These are phyloP conservation scores for Zopfochytrium polystomum DNA, from an alignment of 371 early-diverging fungal species.

Conservation along the genomic window DNA sequence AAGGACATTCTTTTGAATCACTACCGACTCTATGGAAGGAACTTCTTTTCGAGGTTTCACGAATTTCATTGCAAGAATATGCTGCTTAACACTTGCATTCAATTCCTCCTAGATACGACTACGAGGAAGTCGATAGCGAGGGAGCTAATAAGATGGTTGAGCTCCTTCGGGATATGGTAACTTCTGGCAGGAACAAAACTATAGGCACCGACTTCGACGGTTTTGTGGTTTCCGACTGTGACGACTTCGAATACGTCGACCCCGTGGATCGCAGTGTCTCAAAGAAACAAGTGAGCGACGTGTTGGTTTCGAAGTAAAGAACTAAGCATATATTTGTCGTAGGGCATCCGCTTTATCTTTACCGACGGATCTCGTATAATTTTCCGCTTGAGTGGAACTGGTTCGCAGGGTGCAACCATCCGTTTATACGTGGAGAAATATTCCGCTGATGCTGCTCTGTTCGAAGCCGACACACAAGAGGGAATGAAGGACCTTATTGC, in stretches of 20 bases:
- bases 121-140: slow-evolving; percentile 88
- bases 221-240: slow-evolving; percentile 68
- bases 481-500: slow-evolving; percentile 88
- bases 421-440: slow-evolving; percentile 95
- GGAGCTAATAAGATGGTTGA: slow-evolving; percentile 77
- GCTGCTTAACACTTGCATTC: background rate
- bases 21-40: slow-evolving; percentile 84
- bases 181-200: slow-evolving; percentile 15
- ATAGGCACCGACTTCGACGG: slow-evolving; percentile 25
- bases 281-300: slow-evolving; percentile 63
- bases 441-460: slow-evolving; percentile 58
- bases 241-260: slow-evolving; percentile 92
- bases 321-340: background rate
- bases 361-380: slow-evolving; percentile 86
- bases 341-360: slow-evolving; percentile 88
- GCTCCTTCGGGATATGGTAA: slow-evolving; percentile 48
- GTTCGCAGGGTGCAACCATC: slow-evolving; percentile 93
- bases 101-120: slow-evolving; percentile 67
- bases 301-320: slow-evolving; percentile 1
- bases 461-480: slow-evolving; percentile 67
- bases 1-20: slow-evolving; percentile 78
- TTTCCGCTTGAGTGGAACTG: slow-evolving; percentile 91
- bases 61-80: slow-evolving; percentile 34
- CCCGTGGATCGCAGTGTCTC: slow-evolving; percentile 87
- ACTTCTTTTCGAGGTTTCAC: slow-evolving; percentile 93